A percentile compares a stretch with the other conserved stretches of the same genome.
Conservation (phyloP, 352 stramenopile species). For the Phytopythium mirpurense region DNA sequence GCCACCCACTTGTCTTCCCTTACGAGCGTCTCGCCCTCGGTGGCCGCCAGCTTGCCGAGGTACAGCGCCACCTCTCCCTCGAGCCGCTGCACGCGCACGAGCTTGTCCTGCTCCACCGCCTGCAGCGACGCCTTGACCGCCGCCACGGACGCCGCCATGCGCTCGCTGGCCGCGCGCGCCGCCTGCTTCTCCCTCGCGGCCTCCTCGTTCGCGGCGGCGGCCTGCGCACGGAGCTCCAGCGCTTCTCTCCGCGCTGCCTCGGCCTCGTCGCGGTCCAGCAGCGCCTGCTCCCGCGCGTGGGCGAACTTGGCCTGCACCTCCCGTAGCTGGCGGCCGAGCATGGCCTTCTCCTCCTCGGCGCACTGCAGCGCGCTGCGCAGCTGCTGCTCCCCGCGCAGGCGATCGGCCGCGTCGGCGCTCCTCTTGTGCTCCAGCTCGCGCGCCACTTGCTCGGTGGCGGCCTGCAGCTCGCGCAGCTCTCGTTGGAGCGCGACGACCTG, state of each 20-base stretch:
- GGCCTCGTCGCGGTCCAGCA: slow-evolving; percentile 60
- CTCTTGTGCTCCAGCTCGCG: slow-evolving; percentile 36
- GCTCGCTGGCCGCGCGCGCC: slow-evolving; percentile 38
- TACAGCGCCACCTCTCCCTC: slow-evolving; percentile 45
- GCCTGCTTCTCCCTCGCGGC: slow-evolving; percentile 51
- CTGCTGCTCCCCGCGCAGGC: slow-evolving; percentile 29
- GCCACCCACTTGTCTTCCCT: slow-evolving; percentile 37
- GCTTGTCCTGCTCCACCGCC: slow-evolving; percentile 64
- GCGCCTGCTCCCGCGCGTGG: slow-evolving; percentile 42
- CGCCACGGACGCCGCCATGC: slow-evolving; percentile 48
- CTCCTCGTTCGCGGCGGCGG: slow-evolving; percentile 44
- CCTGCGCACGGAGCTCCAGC: slow-evolving; percentile 35
- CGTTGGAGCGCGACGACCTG: slow-evolving; percentile 34
- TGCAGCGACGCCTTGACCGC: slow-evolving; percentile 59
- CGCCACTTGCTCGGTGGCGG: slow-evolving; percentile 28
- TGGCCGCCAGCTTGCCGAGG: slow-evolving; percentile 45
- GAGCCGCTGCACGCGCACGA: slow-evolving; percentile 34
- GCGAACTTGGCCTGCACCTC: slow-evolving; percentile 58
- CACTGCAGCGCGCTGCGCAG: slow-evolving; percentile 27
- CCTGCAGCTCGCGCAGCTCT: slow-evolving; percentile 36
- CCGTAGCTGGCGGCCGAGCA: slow-evolving; percentile 48
- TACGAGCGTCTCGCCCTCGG: slow-evolving; percentile 53
- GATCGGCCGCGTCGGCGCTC: slow-evolving; percentile 22
- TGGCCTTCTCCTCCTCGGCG: slow-evolving; percentile 46
- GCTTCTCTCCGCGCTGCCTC: slow-evolving; percentile 48